Base-by-base conservation (phyloP, 441 rosid species). In the Corymbia calophylla region DNA sequence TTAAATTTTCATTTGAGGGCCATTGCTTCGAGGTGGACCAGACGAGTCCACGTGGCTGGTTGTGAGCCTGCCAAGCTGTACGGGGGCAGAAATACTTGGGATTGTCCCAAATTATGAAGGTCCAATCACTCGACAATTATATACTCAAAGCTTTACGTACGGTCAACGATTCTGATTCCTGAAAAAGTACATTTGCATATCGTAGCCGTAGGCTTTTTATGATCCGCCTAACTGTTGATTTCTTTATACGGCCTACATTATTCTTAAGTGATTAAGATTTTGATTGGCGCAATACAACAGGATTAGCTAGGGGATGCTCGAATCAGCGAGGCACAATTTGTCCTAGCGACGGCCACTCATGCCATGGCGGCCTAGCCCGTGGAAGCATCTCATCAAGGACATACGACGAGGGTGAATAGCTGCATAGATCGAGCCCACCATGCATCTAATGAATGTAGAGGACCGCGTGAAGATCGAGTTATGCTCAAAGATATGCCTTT, bases 51-150 rank as follows among this genome's bases (percentile, higher is more conserved):
- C 47, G 44, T 9, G 80, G 44, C 32, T 32, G 25, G 47, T 32
- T 0, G 80, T 68, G 23, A 68, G 0, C 17, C 13, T 17, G 21
- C 44, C 0, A 68, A 68, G 23, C 70, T 62, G 70, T 3, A 27
- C n/a, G 35, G 66, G 16, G 35, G 16, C 70, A 62, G 0, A 14
- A 62, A 3, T 0, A 62, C 18, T 62, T 29, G 4, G 32, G 9
- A 62, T 62, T 62, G 0, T 29, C 70, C 70, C 8, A 2, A 16
- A 62, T 62, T 62, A 55, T 6, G 0, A 62, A 29, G 70, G 70
- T 62, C 35, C 0, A 62, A 29, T 62, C 32, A 62, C 0, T 0
- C 14, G 18, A 62, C 29, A 62, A 14, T 62, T 29, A 58, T 23
- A 16, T 0, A 64, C 73, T 6, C 47, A 19, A 31, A 68, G 44